Evolutionary conservation across 352 stramenopile species (phyloP).

Genomic region (Thalassiosira livingstoniorum): DNA sequence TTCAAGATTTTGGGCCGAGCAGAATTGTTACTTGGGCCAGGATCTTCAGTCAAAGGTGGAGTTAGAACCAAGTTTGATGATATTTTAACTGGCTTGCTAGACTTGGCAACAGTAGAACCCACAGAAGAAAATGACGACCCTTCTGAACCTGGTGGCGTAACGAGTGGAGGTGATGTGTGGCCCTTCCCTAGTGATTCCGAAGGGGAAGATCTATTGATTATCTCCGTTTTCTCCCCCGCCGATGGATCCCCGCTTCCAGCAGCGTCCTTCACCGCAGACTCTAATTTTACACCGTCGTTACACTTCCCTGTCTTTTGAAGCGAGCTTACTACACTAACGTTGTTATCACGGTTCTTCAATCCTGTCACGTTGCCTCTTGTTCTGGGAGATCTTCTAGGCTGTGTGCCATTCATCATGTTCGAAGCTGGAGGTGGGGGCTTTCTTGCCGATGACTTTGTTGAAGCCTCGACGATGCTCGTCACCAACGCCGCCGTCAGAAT

Average conservation of each 20-base stretch:
- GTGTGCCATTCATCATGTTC: too few species aligned
- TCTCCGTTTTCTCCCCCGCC: background rate
- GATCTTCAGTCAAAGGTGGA: background rate
- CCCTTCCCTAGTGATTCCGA: constrained; percentile 20
- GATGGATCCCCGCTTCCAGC: background rate
- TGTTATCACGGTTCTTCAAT: too few species aligned
- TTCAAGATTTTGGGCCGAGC: background rate
- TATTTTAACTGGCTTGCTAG: background rate
- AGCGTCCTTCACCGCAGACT: background rate
- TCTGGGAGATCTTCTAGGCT: too few species aligned
- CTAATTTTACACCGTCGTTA: too few species aligned
- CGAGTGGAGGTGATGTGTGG: constrained; percentile 9
- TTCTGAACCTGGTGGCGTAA: constrained; percentile 34
- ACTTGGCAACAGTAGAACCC: constrained; percentile 2
- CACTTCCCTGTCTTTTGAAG: too few species aligned
- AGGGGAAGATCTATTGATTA: background rate
- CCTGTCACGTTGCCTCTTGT: too few species aligned
- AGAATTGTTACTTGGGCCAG: background rate
- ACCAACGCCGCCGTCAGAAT: constrained; percentile 69
- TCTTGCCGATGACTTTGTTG: too few species aligned
- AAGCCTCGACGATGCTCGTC: constrained; percentile 62
- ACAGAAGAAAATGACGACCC: constrained; percentile 35
- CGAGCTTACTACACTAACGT: too few species aligned
- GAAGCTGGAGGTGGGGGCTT: too few species aligned
- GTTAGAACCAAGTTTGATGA: background rate